Evolutionary conservation across 176 grass and related monocot genomes (phyloP).

Genomic region (Oryza rufipogon): DNA sequence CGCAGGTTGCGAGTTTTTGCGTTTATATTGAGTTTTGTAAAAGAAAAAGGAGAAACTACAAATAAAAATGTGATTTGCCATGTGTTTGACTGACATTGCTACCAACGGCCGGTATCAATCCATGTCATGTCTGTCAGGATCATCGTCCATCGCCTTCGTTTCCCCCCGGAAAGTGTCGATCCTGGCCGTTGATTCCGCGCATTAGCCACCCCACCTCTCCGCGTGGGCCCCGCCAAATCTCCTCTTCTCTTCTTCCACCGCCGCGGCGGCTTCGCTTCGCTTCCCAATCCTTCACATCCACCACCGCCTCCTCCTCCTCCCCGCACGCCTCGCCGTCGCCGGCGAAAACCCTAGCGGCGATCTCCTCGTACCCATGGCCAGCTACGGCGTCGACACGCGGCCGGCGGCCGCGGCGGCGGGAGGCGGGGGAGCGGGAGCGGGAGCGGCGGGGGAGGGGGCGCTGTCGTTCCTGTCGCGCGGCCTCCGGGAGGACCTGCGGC

Average conservation of each 20-base stretch:
- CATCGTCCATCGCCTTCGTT: not conserved
- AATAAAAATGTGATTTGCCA: not conserved
- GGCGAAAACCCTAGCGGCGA: conserved; percentile 1
- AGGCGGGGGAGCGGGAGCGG: not conserved
- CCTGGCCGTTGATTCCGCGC: conserved; percentile 17
- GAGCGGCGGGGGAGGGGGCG: conserved; percentile 53
- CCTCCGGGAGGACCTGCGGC: conserved; percentile 74
- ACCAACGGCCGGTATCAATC: not conserved
- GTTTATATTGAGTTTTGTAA: too few relatives aligned
- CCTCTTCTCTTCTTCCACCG: conserved; percentile 29
- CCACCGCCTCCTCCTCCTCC: not conserved
- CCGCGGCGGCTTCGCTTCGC: not conserved
- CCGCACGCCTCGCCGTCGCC: not conserved
- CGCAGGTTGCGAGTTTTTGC: too few relatives aligned
- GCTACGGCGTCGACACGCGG: conserved; percentile 69
- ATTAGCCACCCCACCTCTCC: conserved; percentile 21
- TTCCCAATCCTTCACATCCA: not conserved
- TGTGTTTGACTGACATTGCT: not conserved
- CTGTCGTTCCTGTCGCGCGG: conserved; percentile 79
- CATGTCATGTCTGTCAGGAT: not conserved
- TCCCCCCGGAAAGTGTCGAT: not conserved
- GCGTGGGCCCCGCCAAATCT: conserved; percentile 54
- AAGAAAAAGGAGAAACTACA: too few relatives aligned
- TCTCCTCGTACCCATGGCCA: conserved; percentile 61
- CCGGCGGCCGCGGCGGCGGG: conserved; percentile 28